Evolutionary conservation across 1,284 basidiomycete species (phyloP).

Genomic region (Marasmius sp.): DNA sequence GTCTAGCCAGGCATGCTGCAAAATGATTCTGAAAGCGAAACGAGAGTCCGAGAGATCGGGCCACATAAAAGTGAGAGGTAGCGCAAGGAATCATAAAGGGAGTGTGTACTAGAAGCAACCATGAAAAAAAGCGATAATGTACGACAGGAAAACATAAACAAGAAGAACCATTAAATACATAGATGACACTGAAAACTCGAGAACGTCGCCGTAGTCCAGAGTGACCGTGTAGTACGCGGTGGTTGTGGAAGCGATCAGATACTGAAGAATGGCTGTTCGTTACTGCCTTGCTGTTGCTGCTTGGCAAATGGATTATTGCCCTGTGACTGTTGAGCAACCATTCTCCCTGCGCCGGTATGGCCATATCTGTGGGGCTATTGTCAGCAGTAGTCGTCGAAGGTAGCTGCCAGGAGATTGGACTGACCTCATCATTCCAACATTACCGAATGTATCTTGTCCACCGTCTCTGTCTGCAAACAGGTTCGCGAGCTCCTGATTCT

Average conservation of each 20-base stretch:
- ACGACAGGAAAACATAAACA: no score
- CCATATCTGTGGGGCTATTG: slow-evolving; percentile 49
- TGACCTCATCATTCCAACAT: slow-evolving; percentile 74
- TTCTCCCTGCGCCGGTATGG: slow-evolving; percentile 58
- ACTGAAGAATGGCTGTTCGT: slow-evolving; percentile 82
- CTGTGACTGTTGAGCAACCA: slow-evolving; percentile 55
- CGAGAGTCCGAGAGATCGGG: no score
- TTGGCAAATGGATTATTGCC: slow-evolving; percentile 75
- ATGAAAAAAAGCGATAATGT: no score
- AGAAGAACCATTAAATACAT: no score
- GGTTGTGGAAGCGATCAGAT: neutral
- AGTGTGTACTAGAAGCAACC: no score
- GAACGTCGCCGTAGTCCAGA: no score
- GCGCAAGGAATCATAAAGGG: no score
- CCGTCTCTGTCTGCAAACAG: slow-evolving; percentile 86
- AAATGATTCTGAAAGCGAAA: no score
- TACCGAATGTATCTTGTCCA: slow-evolving; percentile 93
- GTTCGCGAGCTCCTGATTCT: slow-evolving; percentile 76
- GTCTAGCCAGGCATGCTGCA: no score
- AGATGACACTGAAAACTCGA: no score
- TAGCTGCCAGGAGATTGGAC: neutral
- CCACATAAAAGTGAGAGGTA: no score
- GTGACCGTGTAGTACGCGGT: no score
- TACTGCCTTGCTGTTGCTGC: slow-evolving; percentile 47
- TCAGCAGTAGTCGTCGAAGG: neutral